Conservation (phyloP, 768 basidiomycete species). For the Calocera viscosa region DNA sequence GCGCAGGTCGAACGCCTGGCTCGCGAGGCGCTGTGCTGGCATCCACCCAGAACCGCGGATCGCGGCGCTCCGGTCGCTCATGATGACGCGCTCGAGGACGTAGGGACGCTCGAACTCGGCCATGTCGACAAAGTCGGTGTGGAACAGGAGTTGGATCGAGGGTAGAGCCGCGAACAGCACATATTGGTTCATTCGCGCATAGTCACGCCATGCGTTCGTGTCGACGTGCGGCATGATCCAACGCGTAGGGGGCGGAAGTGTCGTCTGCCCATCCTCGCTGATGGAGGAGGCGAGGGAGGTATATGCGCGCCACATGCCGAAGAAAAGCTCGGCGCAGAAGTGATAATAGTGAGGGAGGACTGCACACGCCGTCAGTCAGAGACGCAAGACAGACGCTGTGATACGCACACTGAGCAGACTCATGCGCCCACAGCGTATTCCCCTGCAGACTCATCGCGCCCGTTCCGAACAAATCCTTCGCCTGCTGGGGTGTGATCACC, state of each 20-base stretch:
- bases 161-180: slow-evolving; percentile 66
- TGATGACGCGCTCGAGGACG: slow-evolving; percentile 58
- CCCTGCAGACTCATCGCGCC: slow-evolving; percentile 48
- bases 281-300: slow-evolving; percentile 42
- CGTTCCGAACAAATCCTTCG: slow-evolving; percentile 37
- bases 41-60: slow-evolving; percentile 22
- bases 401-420: slow-evolving; percentile 24
- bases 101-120: slow-evolving; percentile 54
- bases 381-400: neutral
- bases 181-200: slow-evolving; percentile 49
- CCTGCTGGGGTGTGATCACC: slow-evolving; percentile 42
- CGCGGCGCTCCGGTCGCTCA: slow-evolving; percentile 66
- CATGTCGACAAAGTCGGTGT: slow-evolving; percentile 69
- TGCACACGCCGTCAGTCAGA: slow-evolving; percentile 6
- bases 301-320: slow-evolving; percentile 68
- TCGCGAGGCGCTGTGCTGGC: slow-evolving; percentile 35
- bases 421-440: slow-evolving; percentile 42
- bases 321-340: slow-evolving; percentile 43
- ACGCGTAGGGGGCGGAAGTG: slow-evolving; percentile 54
- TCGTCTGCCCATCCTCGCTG: slow-evolving; percentile 34
- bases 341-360: slow-evolving; percentile 36
- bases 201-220: slow-evolving; percentile 33
- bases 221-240: slow-evolving; percentile 60
- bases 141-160: slow-evolving; percentile 49
- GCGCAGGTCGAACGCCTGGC: slow-evolving; percentile 32